Conservation (phyloP, 108 stramenopile genomes). For the Discostella stelligeroides region DNA sequence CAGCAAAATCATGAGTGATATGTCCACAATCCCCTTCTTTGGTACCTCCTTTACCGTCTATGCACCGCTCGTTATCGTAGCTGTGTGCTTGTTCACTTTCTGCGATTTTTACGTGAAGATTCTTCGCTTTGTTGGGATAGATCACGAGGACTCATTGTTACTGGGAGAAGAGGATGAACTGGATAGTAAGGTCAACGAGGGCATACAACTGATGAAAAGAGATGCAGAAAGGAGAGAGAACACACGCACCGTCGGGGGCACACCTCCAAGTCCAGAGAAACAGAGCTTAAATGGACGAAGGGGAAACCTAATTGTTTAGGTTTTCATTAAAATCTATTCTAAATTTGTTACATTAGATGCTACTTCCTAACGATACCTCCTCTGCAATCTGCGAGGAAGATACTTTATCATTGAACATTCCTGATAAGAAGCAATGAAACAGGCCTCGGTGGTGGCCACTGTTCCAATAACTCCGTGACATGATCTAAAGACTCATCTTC, state of each 20-base stretch:
- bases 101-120: slow-evolving; percentile 58
- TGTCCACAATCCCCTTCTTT: slow-evolving; percentile 65
- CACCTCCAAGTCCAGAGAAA: background rate
- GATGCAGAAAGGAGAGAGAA: slow-evolving; percentile 32
- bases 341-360: background rate
- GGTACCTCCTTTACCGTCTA: slow-evolving; percentile 64
- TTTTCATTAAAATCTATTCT: background rate
- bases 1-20: slow-evolving; percentile 52
- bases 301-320: slow-evolving; percentile 1
- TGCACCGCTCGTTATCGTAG: slow-evolving; percentile 58
- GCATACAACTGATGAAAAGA: slow-evolving; percentile 53
- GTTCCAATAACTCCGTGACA: slow-evolving; percentile 36
- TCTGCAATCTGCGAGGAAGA: no score
- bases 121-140: slow-evolving; percentile 52
- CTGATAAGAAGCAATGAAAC: slow-evolving; percentile 33
- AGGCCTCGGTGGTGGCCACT: slow-evolving; percentile 27
- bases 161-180: slow-evolving; percentile 52
- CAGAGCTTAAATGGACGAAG: slow-evolving; percentile 14
- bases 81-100: slow-evolving; percentile 55
- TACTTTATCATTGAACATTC: no score
- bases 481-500: slow-evolving; percentile 38
- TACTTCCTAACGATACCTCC: no score
- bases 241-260: background rate
- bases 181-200: slow-evolving; percentile 58
- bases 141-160: slow-evolving; percentile 63